phyloP scores from a whole-genome alignment of 2,329 filamentous ascomycete genomes.

The Fusarium humuli region DNA sequence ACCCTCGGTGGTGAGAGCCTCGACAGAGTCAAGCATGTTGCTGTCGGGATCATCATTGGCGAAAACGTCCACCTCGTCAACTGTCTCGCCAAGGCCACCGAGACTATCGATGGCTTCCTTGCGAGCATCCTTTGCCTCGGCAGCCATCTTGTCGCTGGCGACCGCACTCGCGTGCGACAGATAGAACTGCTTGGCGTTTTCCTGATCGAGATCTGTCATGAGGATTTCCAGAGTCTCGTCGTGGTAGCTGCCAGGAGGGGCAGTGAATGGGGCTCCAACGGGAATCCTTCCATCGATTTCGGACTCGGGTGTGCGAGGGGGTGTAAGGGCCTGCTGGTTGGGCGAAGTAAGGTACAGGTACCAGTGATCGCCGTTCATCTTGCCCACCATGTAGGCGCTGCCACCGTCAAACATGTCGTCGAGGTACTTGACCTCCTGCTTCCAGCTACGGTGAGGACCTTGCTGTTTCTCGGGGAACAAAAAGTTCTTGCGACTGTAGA shows the following conservation, averaged over 20 bases:
- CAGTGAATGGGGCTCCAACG: constrained; percentile 58
- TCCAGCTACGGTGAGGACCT: constrained; percentile 96
- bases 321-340: constrained; percentile 79
- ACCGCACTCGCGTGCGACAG: constrained; percentile 83
- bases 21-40: constrained; percentile 68
- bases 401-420: constrained; percentile 92
- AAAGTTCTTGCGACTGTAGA: constrained; percentile 99
- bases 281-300: constrained; percentile 62
- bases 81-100: constrained; percentile 64
- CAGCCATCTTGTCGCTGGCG: constrained; percentile 82
- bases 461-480: constrained; percentile 94
- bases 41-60: constrained; percentile 72
- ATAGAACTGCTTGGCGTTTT: constrained; percentile 78
- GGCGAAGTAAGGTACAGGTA: constrained; percentile 97
- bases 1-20: constrained; percentile 89
- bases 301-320: constrained; percentile 79
- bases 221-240: constrained; percentile 83
- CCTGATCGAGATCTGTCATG: constrained; percentile 77
- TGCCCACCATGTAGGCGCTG: constrained; percentile 99
- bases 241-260: constrained; percentile 61
- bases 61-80: constrained; percentile 83
- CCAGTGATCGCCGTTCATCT: constrained; percentile 99
- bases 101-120: constrained; percentile 69
- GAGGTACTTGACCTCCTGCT: constrained; percentile 91
- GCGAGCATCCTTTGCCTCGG: constrained; percentile 73